Evolutionary conservation across 306 rosid genomes (phyloP), one percentile per base, ranked within the genome.

Genomic region (Begonia fuchsioides): DNA sequence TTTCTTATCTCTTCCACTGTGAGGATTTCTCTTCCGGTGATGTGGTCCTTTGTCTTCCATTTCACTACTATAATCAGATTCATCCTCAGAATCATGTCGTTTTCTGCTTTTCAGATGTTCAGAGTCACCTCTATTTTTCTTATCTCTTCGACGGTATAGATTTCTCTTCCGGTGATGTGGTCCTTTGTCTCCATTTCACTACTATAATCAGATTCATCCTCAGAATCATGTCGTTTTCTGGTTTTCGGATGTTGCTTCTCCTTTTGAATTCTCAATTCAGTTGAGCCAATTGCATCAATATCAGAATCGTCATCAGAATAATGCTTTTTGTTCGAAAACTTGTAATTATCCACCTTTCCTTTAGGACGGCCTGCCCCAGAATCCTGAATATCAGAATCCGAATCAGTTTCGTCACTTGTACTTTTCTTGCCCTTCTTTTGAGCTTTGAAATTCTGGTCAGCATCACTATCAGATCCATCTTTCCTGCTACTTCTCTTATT

Each of bases 161-260:
- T 47, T 67, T 47, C 46, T 74, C 52, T 68, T 59, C 55, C 59
- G 72, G 63, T 48, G 72, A 44, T 9, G 52, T 60, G 46, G 67
- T 26, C 61, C 41, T 49, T 58, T 82, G 67, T 63, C 66, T 54
- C 73, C 45, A 52, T 32, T 62, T 48, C 71, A 56, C 54, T 57
- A 39, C 61, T 83, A 47, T 45, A 55, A 73, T 76, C 76, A 56
- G 84, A 55, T 49, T 80, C 81, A 45, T 65, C 76, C 57, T 58
- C 59, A 1, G 81, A 74, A 60, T 75, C 76, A 48, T 56, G 56
- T 19, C 19, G 66, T 54, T 51, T 75, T 17, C 53, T 57, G 2
- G 48, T 20, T 60, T 41, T 48, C 4, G 2, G 26, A 45, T 17
- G 70, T 15, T 57, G 59, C 54, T 65, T 72, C 58, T 54, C 66